Conservation (phyloP, 805 yeast species). For the Lachancea sp. region DNA sequence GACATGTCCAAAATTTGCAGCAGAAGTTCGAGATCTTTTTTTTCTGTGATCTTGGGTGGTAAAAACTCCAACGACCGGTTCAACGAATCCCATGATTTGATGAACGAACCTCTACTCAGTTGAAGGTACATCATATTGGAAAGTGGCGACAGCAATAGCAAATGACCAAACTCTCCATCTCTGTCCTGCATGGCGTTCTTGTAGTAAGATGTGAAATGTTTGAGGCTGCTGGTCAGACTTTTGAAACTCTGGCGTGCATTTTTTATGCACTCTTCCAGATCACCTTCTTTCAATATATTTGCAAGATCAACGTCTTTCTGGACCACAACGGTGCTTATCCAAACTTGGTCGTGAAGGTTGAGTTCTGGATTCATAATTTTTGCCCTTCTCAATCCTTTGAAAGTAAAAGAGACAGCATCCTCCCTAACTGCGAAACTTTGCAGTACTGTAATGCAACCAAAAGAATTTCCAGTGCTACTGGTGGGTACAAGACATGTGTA, state of each 20-base stretch:
- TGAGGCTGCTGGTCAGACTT: constrained; percentile 28
- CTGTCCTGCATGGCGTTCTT: constrained; percentile 20
- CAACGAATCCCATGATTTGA: constrained; percentile 35
- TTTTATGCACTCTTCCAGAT: neutral
- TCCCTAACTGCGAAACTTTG: constrained; percentile 10
- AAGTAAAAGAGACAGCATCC: constrained; percentile 12
- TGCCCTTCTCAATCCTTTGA: constrained; percentile 18
- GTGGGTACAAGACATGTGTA: constrained; percentile 24
- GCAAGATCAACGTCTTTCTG: constrained; percentile 29
- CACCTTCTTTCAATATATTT: neutral
- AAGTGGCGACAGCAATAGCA: constrained; percentile 52
- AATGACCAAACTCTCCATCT: constrained; percentile 19
- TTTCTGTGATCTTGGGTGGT: constrained; percentile 15
- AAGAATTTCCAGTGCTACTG: constrained; percentile 9
- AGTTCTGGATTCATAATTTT: constrained; percentile 13
- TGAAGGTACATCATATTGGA: constrained; percentile 54
- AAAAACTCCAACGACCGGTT: neutral
- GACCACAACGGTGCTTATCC: constrained; percentile 12
- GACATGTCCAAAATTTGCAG: constrained; percentile 38
- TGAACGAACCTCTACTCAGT: constrained; percentile 42
- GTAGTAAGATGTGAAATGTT: constrained; percentile 33
- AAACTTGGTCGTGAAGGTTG: constrained; percentile 14
- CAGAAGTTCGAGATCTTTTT: constrained; percentile 24
- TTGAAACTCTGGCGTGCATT: constrained; percentile 7
- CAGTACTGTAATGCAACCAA: constrained; percentile 17